Base-by-base conservation (phyloP, 108 stramenopile species). In the Parmales sp. region DNA sequence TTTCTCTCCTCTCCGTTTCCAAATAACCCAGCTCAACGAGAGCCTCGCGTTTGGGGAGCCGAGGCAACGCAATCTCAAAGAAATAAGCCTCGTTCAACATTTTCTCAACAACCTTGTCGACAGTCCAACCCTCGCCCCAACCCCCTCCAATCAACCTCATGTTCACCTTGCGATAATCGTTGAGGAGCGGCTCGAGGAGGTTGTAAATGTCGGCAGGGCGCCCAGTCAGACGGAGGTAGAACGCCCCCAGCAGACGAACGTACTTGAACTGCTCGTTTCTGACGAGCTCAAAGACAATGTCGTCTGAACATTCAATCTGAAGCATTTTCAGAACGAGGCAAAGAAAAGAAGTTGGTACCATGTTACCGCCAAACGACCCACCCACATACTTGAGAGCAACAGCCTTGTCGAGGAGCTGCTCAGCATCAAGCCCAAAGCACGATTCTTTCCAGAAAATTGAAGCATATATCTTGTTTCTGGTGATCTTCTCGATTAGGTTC, bases 401-500 rank as follows among this genome's bases (percentile, higher is more conserved):
- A 11, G 95, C 95, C 71, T 95, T 94, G 63, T 94, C 91, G 63
- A 95, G 78, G 4, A 99, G 80, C 67, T 92, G 91, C 51, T 78
- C 86, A 0, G 94, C 96, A 8, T 93, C 83, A 44, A 97, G 86
- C 43, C 78, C 86, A 51, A 86, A 86, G 79, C 85, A 87, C 39
- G 80, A 37, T 39, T 85, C 83, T 76, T 84, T 85, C 86, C 85
- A 87, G 69, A 86, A 87, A 36, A 50, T 38, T 18, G 38, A 51
- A 5, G 45, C 45, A 37, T 74, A 66, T 13, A 37, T 34, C 37
- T 71, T 64, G 80, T 92, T 88, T 0, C 98, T 87, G 16, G 92
- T 92, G 67, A 99, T 97, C 79, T 96, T 96, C 78, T 99, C 98
- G 74, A 99, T 88, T 31, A 99, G 76, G 69, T 97, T 93, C 79